phyloP scores from a whole-genome alignment of 2,329 filamentous ascomycete species.

The Leptosphaerulina australis region DNA sequence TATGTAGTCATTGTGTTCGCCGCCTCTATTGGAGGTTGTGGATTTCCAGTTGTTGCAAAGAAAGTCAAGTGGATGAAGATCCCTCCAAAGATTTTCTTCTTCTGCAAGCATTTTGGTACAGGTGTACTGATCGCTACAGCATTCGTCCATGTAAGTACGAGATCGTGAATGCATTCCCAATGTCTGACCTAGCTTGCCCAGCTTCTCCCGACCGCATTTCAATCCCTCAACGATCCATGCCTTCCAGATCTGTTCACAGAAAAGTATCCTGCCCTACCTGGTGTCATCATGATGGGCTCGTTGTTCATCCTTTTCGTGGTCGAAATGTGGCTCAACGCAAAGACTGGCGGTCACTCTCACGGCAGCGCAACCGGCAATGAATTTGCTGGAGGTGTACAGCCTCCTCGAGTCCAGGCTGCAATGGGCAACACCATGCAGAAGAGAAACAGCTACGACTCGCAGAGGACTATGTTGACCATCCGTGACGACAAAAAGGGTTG shows the following conservation, averaged over 20 bases:
- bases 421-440: conserved; percentile 41
- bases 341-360: conserved; percentile 65
- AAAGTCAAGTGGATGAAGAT: conserved; percentile 66
- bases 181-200: conserved; percentile 24
- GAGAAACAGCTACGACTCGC: conserved; percentile 44
- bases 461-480: conserved; percentile 43
- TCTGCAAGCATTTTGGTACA: conserved; percentile 69
- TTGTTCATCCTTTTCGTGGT: conserved; percentile 67
- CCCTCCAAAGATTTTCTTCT: conserved; percentile 63
- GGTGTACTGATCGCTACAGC: conserved; percentile 86
- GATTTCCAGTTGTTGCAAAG: conserved; percentile 50
- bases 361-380: conserved; percentile 60
- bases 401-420: conserved; percentile 36
- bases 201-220: conserved; percentile 66
- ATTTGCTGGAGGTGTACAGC: conserved; percentile 31
- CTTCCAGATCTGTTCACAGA: conserved; percentile 66
- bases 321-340: conserved; percentile 66
- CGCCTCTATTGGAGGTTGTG: conserved; percentile 46
- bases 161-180: background rate
- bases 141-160: conserved; percentile 68
- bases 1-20: conserved; percentile 46
- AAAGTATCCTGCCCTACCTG: conserved; percentile 66
- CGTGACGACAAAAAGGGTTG: conserved; percentile 44
- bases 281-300: conserved; percentile 69
- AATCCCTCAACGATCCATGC: conserved; percentile 54